Base-by-base conservation (phyloP, 2,329 filamentous ascomycete species). In the Mycogone perniciosa region DNA sequence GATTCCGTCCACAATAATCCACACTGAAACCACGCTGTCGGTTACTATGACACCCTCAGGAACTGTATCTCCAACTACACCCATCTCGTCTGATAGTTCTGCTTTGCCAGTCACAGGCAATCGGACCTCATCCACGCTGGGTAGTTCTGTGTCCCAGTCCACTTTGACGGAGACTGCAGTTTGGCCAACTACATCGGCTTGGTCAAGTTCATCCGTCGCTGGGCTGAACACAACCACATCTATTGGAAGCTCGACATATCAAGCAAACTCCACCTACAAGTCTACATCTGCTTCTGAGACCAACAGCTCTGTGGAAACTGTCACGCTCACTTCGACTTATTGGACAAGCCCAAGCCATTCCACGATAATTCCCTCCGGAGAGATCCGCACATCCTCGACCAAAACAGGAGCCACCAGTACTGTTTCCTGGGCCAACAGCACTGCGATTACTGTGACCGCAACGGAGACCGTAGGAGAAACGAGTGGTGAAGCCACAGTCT, bases 341-440 rank as follows among this genome's bases (percentile, higher is more conserved):
- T 37, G 40, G 37, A 44, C 35, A 6, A 34, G 40, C 35, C 48
- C 40, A 27, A 40, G 50, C 1, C 13, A 30, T 37, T 11, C 35
- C 11, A 26, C 45, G n/a, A 30, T 40, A 35, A 51, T 29, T 7
- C 44, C 31, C 5, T 46, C 43, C 34, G 39, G 38, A 5, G 44
- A 51, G 44, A 47, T 48, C 29, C 5, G 11, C 6, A 48, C 50
- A 11, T 34, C 39, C n/a, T 52, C 50, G 30, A 31, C 50, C n/a
- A 11, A 10, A 20, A 48, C 50, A 20, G 27, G 31, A 39, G 4
- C 20, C 31, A 38, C 29, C 11, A 33, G 10, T 9, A 35, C 52
- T 10, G 44, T 9, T 3, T 45, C 38, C 10, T 54, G 52, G 52
- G 13, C 26, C 8, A 54, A 54, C 39, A 35, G 38, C 4, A 48